Conservation (phyloP, 345 rosid genomes). For the Nasturtium officinale region DNA sequence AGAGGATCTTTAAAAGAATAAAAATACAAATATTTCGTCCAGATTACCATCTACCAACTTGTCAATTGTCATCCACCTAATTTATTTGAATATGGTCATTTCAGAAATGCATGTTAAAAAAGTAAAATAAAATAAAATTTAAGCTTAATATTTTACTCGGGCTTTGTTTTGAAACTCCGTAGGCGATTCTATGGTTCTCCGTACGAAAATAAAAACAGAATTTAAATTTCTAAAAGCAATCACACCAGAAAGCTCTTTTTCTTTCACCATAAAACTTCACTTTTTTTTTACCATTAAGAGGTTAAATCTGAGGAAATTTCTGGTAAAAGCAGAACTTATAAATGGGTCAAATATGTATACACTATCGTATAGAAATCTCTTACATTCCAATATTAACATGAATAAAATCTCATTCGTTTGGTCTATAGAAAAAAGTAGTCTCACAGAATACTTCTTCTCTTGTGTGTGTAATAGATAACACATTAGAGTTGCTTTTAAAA, state of each 20-base stretch:
- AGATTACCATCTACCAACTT: background rate
- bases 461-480: background rate
- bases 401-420: background rate
- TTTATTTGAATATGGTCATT: background rate
- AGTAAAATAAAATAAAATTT: no score
- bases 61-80: background rate
- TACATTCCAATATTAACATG: background rate
- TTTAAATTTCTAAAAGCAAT: background rate
- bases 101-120: background rate
- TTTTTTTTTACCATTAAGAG: no score
- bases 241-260: background rate
- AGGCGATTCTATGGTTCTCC: background rate
- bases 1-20: no score
- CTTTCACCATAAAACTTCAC: background rate
- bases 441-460: background rate
- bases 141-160: background rate
- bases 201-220: constrained; percentile 3
- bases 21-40: no score
- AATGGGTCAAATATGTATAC: background rate
- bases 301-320: no score
- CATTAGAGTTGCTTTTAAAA: background rate
- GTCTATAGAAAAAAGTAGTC: background rate
- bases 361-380: background rate
- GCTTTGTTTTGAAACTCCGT: background rate
- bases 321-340: background rate